These are phyloP conservation scores for Thuja plicata DNA, from an alignment of 83 land plant species.

Conservation along the genomic window DNA sequence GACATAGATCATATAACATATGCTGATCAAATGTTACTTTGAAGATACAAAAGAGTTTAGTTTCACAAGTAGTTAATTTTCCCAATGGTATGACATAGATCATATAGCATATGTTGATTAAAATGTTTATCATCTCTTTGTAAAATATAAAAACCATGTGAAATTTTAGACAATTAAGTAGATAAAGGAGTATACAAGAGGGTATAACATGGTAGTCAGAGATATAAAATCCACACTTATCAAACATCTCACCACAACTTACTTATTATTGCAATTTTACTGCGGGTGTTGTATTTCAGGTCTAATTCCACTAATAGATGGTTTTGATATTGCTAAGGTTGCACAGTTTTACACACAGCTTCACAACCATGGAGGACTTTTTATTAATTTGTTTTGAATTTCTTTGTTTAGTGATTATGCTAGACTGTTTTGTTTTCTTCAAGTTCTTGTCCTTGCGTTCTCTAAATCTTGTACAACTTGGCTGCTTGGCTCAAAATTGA, in stretches of 20 bases:
- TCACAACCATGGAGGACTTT: background rate
- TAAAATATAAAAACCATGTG: background rate
- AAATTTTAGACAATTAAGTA: background rate
- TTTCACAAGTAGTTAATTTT: background rate
- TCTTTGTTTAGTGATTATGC: background rate
- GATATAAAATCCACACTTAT: background rate
- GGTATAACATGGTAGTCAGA: background rate
- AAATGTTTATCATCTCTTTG: background rate
- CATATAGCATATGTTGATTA: background rate
- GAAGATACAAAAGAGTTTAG: slow-evolving; percentile 1
- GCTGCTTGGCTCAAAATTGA: background rate
- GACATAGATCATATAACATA: background rate
- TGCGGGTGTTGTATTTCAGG: background rate
- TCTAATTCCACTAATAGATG: background rate
- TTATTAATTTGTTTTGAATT: background rate
- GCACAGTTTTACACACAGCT: background rate
- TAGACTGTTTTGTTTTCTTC: background rate
- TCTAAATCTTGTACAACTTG: background rate
- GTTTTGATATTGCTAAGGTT: background rate
- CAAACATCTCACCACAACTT: background rate
- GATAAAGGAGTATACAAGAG: background rate
- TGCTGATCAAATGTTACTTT: background rate
- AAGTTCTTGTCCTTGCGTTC: background rate
- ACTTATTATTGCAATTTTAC: background rate
- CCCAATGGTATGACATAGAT: background rate